These are phyloP conservation scores for Diphasiastrum complanatum DNA, from an alignment of 83 land plant genomes.

Conservation along the genomic window DNA sequence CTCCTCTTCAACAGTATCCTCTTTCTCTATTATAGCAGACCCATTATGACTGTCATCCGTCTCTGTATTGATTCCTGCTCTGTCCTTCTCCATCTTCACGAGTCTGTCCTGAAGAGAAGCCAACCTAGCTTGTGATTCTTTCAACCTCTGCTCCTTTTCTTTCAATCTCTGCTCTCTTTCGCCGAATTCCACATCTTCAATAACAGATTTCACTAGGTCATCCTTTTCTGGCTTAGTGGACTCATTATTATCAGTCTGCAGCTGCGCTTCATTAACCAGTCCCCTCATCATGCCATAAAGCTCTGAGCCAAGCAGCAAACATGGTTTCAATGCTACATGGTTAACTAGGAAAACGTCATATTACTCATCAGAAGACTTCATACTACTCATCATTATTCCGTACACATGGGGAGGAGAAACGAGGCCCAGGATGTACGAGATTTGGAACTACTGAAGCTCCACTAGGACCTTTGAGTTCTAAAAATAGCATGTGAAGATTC, in stretches of 20 bases:
- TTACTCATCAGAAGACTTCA: background rate
- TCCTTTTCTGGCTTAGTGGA: conserved; percentile 11
- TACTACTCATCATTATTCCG: no score
- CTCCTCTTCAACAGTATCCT: conserved; percentile 55
- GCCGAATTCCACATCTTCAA: background rate
- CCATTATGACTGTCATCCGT: background rate
- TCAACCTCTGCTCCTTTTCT: conserved; percentile 24
- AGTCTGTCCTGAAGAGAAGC: conserved; percentile 83
- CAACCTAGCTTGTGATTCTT: conserved; percentile 69
- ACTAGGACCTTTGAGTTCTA: no score
- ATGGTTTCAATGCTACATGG: no score
- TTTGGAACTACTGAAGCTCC: no score
- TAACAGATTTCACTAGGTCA: conserved; percentile 10
- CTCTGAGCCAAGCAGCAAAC: conserved; percentile 33
- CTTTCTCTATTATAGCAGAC: conserved; percentile 2
- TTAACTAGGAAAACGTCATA: no score
- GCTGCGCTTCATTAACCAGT: conserved; percentile 33
- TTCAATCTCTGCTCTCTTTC: no score
- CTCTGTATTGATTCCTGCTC: background rate
- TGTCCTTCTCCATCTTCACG: conserved; percentile 45
- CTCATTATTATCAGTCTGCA: conserved; percentile 7
- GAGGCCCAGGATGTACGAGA: no score
- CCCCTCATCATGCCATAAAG: conserved; percentile 79
- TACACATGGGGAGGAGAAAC: no score
- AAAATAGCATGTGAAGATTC: no score